A percentile compares a stretch with the other conserved stretches of the same genome.
Conservation (phyloP, 2,329 filamentous ascomycete genomes). For the Aspergillus niger region DNA sequence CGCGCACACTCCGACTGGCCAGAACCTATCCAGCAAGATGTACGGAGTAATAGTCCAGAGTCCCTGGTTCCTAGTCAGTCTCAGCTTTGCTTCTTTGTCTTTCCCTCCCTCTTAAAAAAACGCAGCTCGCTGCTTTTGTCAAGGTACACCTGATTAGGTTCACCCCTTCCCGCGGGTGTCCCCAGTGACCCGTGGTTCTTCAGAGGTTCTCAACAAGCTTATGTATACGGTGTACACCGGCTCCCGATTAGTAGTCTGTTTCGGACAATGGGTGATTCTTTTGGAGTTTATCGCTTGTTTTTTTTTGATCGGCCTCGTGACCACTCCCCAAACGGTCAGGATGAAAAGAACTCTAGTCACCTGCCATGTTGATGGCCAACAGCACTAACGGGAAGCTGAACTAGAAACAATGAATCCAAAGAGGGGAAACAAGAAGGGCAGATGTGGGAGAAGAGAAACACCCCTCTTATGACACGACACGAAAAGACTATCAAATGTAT, state of each 20-base stretch:
- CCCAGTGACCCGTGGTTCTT: not conserved
- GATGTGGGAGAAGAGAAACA: not conserved
- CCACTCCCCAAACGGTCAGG: not conserved
- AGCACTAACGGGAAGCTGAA: not conserved
- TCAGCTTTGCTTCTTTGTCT: not conserved
- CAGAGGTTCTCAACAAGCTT: slow-evolving; percentile 3
- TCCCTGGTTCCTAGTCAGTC: not conserved
- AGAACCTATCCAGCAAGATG: slow-evolving; percentile 4
- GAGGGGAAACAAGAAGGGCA: not conserved
- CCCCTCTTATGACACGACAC: not conserved
- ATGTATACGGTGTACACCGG: not conserved
- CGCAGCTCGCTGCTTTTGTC: slow-evolving; percentile 1
- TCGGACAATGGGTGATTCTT: not conserved
- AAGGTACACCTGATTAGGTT: slow-evolving; percentile 8
- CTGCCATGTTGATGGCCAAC: not conserved
- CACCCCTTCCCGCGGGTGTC: not conserved
- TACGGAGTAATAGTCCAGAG: not conserved
- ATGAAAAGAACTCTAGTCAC: not conserved
- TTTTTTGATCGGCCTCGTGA: not conserved
- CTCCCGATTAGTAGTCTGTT: not conserved
- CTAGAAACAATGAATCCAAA: not conserved
- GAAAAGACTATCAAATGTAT: not conserved
- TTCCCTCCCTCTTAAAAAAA: not conserved
- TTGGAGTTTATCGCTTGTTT: not conserved
- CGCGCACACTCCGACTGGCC: slow-evolving; percentile 7